Percentiles rank a stretch among this genome's conserved stretches.
Conservation (phyloP, 257 asterid genomes). For the Solanum appendiculatum region DNA sequence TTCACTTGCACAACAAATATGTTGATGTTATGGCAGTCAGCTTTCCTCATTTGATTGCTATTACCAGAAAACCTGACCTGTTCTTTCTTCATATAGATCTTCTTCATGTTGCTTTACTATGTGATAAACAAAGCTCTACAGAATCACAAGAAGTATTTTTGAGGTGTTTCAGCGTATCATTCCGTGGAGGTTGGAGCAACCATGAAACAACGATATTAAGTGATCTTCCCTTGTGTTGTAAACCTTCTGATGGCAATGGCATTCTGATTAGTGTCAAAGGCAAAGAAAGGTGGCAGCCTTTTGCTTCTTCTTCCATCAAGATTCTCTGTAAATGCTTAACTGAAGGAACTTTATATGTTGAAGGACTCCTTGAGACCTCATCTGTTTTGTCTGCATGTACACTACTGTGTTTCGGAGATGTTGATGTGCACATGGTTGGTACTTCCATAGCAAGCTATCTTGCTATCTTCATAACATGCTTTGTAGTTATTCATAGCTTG, state of each 20-base stretch:
- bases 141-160: constrained; percentile 36
- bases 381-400: constrained; percentile 63
- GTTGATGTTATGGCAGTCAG: background rate
- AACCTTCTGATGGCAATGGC: constrained; percentile 53
- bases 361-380: constrained; percentile 70
- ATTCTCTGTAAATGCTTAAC: constrained; percentile 71
- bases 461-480: constrained; percentile 1
- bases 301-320: constrained; percentile 74
- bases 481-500: background rate
- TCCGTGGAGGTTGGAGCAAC: constrained; percentile 28
- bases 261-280: constrained; percentile 58
- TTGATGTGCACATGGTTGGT: constrained; percentile 80
- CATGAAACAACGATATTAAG: constrained; percentile 34
- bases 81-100: constrained; percentile 34
- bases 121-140: constrained; percentile 18
- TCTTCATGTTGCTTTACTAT: constrained; percentile 30
- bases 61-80: constrained; percentile 1
- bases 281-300: constrained; percentile 60
- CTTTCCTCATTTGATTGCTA: background rate
- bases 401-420: constrained; percentile 70
- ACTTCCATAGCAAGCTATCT: constrained; percentile 8
- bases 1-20: background rate
- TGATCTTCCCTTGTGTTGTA: constrained; percentile 48
- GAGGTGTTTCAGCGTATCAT: constrained; percentile 49
- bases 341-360: constrained; percentile 81